Evolutionary conservation across 306 rosid genomes (phyloP).

Genomic region (Lupinus albus): DNA sequence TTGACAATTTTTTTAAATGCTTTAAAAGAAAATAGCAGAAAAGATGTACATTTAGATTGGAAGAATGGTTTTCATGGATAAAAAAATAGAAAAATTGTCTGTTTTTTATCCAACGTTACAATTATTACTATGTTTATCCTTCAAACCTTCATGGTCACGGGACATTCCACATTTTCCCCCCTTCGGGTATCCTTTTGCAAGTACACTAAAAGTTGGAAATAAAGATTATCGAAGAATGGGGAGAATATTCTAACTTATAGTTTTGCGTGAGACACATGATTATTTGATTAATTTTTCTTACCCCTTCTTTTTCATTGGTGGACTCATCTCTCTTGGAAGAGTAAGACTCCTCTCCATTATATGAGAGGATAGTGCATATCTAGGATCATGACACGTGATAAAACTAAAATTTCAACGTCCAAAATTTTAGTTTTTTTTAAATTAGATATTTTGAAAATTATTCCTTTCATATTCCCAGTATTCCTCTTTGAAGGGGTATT

Average conservation of each 20-base stretch:
- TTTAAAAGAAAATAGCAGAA: neutral
- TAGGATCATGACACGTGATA: too few species aligned
- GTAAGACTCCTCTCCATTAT: too few species aligned
- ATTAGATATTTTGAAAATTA: too few species aligned
- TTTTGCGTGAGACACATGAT: neutral
- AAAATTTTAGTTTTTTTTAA: too few species aligned
- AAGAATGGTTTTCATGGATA: neutral
- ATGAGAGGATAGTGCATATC: too few species aligned
- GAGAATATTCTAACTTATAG: slow-evolving; percentile 6
- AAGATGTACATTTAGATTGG: neutral
- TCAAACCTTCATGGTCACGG: neutral
- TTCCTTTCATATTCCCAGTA: too few species aligned
- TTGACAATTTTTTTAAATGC: neutral
- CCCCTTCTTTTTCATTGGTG: neutral
- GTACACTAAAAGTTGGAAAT: neutral
- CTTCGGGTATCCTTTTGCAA: neutral
- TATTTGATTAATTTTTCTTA: neutral
- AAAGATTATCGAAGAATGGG: neutral
- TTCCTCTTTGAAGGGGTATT: too few species aligned
- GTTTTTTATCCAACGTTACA: neutral
- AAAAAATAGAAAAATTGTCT: neutral
- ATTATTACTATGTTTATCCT: neutral
- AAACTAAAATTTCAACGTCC: too few species aligned
- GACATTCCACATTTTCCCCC: neutral
- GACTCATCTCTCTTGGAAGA: too few species aligned